Evolutionary conservation across 2,329 filamentous ascomycete species (phyloP), one percentile per base, ranked within the genome.

Genomic region (Fusarium sp.): DNA sequence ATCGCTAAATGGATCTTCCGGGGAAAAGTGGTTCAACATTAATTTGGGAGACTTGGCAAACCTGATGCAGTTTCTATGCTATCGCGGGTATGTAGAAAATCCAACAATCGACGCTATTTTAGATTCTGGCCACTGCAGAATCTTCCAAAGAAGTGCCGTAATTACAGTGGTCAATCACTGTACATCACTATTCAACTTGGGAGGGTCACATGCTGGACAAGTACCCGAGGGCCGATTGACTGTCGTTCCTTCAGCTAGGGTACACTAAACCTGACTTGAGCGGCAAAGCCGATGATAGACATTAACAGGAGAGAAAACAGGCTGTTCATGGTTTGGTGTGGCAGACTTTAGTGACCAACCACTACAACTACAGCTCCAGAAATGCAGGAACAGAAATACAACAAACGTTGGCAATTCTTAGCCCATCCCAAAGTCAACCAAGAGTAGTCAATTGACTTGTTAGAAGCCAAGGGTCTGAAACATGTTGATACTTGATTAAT

Each of bases 331-430:
- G 62, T 56, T 56, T 52, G 34, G 31, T 34, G 57, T 37, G 31
- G 49, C 41, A 28, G 28, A 19, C 39, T 46, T 26, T 21, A 53
- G 14, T 25, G n/a, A 46, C 48, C 59, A 72, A 58, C 62, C 55
- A 58, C 46, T 48, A 19, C 39, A 45, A 39, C 30, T 66, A 43
- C 25, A 28, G 25, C 4, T 46, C n/a, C 25, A 28, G 41, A 25
- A 28, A 71, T 62, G 68, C 68, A 69, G 68, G 56, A 69, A 69
- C 66, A 34, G 21, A 25, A 60, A 37, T 43, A 7, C 18, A 41
- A 25, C 13, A 39, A 37, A 39, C 12, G 23, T 7, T 54, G 51
- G 28, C 25, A 54, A 25, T 25, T 31, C 23, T n/a, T 34, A 16
- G 31, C 23, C 39, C 34, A n/a, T 23, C 21, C 21, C 21, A 23